Base-by-base conservation (phyloP, 164 flowering plant genomes). In the Litsea cubeba region DNA sequence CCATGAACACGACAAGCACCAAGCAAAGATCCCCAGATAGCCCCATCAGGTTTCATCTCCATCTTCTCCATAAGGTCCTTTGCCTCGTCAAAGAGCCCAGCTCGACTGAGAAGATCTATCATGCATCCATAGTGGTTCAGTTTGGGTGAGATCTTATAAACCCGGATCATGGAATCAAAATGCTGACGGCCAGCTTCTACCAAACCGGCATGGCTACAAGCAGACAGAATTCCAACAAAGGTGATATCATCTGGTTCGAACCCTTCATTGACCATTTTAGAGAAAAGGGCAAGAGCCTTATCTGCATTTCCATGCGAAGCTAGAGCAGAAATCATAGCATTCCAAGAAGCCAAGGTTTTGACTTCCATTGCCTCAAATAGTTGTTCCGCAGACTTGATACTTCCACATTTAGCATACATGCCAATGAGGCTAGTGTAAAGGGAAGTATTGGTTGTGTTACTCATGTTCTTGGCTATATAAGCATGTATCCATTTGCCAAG, bases 321-420 rank as follows among this genome's bases (percentile, higher is more conserved):
- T 62, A 87, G 74, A 57, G 90, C 91, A 57, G 88, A 86, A 75
- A 91, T 87, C 90, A 91, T 86, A 1, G 89, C 94, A 75, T 91
- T 91, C 85, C 88, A 91, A 20, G 85, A 83, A 69, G 89, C 81
- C 82, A 86, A 71, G 76, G 67, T 85, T 78, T 77, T 87, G 3
- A 74, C 18, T 26, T 79, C 46, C 74, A 83, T 73, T 18, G 81
- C 69, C 25, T 75, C 50, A 75, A 91, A 89, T 20, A 88, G 82
- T 78, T 86, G 90, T 75, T 80, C 58, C 49, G 97, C 92, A 11
- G 89, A 87, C 72, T 83, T 84, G 63, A 91, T 82, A 71, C 87
- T 89, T 50, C 92, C 92, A 75, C 93, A 91, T 79, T 88, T 89
- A 20, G 91, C 85, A 77, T 91, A 89, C 93, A 89, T 91, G 77